Evolutionary conservation across 2,329 filamentous ascomycete species (phyloP).

Genomic region (Orbilia brochopaga): DNA sequence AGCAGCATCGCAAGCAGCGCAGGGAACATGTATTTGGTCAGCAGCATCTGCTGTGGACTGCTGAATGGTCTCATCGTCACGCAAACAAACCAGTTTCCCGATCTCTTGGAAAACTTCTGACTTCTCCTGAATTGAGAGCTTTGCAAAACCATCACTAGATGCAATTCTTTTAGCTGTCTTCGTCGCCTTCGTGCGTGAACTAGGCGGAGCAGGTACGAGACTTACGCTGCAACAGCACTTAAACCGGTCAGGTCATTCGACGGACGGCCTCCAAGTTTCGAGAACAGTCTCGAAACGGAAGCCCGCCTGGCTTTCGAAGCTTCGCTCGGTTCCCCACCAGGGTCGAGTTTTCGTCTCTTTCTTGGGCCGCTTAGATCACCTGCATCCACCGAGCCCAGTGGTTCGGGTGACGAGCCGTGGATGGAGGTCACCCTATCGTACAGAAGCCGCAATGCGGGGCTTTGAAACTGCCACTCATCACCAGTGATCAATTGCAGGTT

Average conservation of each 20-base stretch:
- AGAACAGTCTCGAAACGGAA: constrained; percentile 34
- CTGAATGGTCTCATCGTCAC: background rate
- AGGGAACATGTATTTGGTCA: constrained; percentile 8
- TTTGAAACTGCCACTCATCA: constrained; percentile 38
- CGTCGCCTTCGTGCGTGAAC: background rate
- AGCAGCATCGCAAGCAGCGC: constrained; percentile 26
- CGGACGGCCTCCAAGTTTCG: constrained; percentile 28
- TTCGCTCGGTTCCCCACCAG: background rate
- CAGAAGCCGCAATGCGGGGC: constrained; percentile 26
- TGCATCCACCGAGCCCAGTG: background rate
- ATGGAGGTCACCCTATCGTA: constrained; percentile 15
- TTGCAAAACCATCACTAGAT: constrained; percentile 38
- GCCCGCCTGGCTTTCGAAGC: background rate
- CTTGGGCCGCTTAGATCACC: constrained; percentile 27
- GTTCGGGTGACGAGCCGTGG: background rate
- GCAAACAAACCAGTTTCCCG: constrained; percentile 15
- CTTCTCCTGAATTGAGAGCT: constrained; percentile 43
- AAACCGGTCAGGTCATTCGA: constrained; percentile 21
- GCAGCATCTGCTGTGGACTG: background rate
- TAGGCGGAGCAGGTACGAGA: background rate
- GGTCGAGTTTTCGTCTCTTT: constrained; percentile 35
- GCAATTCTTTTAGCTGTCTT: background rate
- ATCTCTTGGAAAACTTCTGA: constrained; percentile 32
- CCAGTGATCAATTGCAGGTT: constrained; percentile 30
- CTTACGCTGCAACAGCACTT: constrained; percentile 38